Evolutionary conservation across 805 yeast genomes (phyloP), one percentile per base, ranked within the genome.

Genomic region (Pichia exigua): DNA sequence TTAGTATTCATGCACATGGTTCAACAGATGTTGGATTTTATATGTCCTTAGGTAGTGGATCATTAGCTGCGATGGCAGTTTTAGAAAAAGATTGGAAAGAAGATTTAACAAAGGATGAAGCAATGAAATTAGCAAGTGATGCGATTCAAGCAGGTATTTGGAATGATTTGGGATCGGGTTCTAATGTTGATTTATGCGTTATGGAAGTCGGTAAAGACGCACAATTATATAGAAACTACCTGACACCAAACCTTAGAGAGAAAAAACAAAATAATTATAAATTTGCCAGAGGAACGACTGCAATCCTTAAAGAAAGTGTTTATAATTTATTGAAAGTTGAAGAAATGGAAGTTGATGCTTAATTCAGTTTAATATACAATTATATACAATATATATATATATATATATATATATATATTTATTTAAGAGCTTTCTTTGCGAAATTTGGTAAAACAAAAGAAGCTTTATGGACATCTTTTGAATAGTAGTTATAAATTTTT

Each of bases 81-180:
- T 75, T 94, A 61, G 99, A 94, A 71, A 79, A 92, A 42, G 77
- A 83, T 57, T 94, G 96, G 95, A 81, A 77, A 63, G 82, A 79
- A 58, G 87, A 79, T 58, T 70, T 94, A 73, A 77, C 83, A 22
- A 85, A 75, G 66, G 96, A 90, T 46, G 96, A 89, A 67, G 98
- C 98, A n/a, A 82, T 90, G 73, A 82, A 80, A 60, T 75, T 94
- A 49, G 92, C 96, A 55, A 75, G 96, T 3, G 90, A 87, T 59
- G 98, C 98, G 26, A 94, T 94, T 64, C 87, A 88, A 71, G 89
- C 96, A 18, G 99, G 99, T 79, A 92, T 94, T 63, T 94, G 97
- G 96, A 94, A 94, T 70, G 99, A 94, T 76, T 79, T 92, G 65
- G 99, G 99, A 47, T 92, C 98, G 1, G 99, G 99, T 67, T 94